These are phyloP conservation scores for Gossypium bickii DNA, from an alignment of 345 rosid genomes.

Conservation along the genomic window DNA sequence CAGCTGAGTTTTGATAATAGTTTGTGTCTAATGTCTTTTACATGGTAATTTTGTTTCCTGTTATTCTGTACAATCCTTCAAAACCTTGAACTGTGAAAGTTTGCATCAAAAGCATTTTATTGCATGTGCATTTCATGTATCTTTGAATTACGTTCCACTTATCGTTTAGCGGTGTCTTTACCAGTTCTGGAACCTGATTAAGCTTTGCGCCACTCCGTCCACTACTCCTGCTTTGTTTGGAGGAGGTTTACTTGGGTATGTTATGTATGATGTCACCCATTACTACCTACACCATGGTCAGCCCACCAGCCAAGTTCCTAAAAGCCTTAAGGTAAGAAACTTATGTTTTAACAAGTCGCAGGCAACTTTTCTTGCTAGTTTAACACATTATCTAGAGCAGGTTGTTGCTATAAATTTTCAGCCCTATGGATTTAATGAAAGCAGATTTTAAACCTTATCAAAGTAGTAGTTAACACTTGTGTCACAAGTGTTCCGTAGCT, in stretches of 20 bases:
- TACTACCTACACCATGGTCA: constrained; percentile 97
- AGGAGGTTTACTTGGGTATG: constrained; percentile 90
- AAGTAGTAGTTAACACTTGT: neutral
- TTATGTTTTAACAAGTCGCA: neutral
- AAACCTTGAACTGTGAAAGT: neutral
- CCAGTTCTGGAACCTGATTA: constrained; percentile 77
- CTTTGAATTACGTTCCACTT: neutral
- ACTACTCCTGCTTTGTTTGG: constrained; percentile 81
- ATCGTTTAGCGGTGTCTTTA: neutral
- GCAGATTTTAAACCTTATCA: neutral
- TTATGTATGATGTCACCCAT: constrained; percentile 87
- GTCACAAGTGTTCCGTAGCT: neutral
- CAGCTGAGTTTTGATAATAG: neutral
- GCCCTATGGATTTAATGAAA: neutral
- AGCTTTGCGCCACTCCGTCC: constrained; percentile 60
- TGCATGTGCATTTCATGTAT: neutral
- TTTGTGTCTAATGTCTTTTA: neutral
- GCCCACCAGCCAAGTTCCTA: constrained; percentile 53
- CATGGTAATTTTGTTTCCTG: neutral
- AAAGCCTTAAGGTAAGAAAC: constrained; percentile 68
- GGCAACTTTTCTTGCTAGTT: neutral
- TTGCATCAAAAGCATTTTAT: neutral
- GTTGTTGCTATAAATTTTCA: neutral
- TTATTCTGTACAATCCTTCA: neutral
- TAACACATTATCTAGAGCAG: neutral